phyloP scores from a whole-genome alignment of 2,329 filamentous ascomycete genomes.

The Sordariomycetes sp. region DNA sequence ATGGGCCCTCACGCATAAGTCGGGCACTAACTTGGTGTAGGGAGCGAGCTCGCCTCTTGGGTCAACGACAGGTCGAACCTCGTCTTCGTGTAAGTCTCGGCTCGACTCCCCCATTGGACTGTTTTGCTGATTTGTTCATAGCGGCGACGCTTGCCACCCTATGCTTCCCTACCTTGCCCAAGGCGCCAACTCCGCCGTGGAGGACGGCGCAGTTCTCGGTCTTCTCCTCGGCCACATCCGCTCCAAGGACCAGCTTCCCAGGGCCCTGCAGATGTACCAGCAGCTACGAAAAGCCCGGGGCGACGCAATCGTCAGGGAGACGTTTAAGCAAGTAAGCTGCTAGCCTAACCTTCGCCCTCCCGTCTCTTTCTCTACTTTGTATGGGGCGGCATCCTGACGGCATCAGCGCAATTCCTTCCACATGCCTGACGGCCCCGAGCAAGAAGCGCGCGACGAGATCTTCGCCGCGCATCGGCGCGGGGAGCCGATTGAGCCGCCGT shows the following conservation, averaged over 20 bases:
- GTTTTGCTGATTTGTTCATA: constrained; percentile 7
- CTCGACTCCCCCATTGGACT: not conserved
- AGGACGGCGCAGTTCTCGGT: constrained; percentile 22
- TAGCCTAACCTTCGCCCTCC: constrained; percentile 3
- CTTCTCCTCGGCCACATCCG: constrained; percentile 24
- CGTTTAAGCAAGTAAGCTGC: constrained; percentile 16
- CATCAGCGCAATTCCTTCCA: constrained; percentile 2
- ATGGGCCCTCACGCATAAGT: not conserved
- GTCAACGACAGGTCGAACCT: constrained; percentile 37
- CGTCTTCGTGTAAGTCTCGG: constrained; percentile 25
- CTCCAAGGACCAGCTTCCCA: constrained; percentile 27
- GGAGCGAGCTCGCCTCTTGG: constrained; percentile 38
- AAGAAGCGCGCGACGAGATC: constrained; percentile 15
- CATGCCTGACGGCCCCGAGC: constrained; percentile 2
- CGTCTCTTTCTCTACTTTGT: not conserved
- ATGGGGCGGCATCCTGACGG: not conserved
- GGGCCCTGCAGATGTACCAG: constrained; percentile 35
- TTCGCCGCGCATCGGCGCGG: constrained; percentile 25
- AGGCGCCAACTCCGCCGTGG: constrained; percentile 24
- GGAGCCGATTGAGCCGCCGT: constrained; percentile 34
- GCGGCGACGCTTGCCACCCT: constrained; percentile 28
- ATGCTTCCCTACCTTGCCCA: constrained; percentile 35
- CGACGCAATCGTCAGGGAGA: constrained; percentile 1
- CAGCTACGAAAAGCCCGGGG: constrained; percentile 39
- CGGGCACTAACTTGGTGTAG: constrained; percentile 11